Percentiles rank a stretch among this genome's conserved stretches.
phyloP scores from a whole-genome alignment of 768 basidiomycete genomes.

The Cubamyces lactineus region DNA sequence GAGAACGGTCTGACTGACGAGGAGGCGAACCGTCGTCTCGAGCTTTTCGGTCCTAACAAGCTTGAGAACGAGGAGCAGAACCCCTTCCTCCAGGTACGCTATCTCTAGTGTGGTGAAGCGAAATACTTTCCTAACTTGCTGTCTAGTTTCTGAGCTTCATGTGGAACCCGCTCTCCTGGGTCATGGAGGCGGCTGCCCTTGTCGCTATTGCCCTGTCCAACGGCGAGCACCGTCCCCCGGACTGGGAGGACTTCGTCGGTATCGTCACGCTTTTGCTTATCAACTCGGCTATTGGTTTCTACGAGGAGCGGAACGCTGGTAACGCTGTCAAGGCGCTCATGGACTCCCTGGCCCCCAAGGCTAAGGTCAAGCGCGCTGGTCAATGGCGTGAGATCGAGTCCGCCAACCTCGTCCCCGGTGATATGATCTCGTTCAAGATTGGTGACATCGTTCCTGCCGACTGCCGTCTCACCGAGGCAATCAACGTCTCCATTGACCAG shows the following conservation, averaged over 20 bases:
- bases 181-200: constrained; percentile 96
- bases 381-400: constrained; percentile 92
- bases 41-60: constrained; percentile 96
- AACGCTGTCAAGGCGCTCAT: constrained; percentile 99
- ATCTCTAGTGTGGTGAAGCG: not conserved
- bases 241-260: constrained; percentile 98
- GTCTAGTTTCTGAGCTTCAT: constrained; percentile 90
- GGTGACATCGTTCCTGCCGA: constrained; percentile 98
- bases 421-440: constrained; percentile 98
- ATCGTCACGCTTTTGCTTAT: constrained; percentile 89
- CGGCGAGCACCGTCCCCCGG: constrained; percentile 82
- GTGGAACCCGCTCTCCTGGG: constrained; percentile 99
- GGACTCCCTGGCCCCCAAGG: constrained; percentile 99
- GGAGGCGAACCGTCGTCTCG: constrained; percentile 83
- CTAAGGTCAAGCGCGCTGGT: constrained; percentile 87
- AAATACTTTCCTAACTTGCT: not conserved
- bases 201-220: constrained; percentile 97
- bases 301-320: constrained; percentile 96
- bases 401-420: constrained; percentile 87
- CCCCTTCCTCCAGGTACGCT: constrained; percentile 76
- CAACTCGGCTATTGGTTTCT: constrained; percentile 98
- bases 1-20: constrained; percentile 75
- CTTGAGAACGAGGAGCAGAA: constrained; percentile 91
- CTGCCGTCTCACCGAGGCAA: constrained; percentile 93
- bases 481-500: constrained; percentile 98